These are phyloP conservation scores for Colletotrichum tofieldiae DNA, from an alignment of 2,329 filamentous ascomycete species.

Conservation along the genomic window DNA sequence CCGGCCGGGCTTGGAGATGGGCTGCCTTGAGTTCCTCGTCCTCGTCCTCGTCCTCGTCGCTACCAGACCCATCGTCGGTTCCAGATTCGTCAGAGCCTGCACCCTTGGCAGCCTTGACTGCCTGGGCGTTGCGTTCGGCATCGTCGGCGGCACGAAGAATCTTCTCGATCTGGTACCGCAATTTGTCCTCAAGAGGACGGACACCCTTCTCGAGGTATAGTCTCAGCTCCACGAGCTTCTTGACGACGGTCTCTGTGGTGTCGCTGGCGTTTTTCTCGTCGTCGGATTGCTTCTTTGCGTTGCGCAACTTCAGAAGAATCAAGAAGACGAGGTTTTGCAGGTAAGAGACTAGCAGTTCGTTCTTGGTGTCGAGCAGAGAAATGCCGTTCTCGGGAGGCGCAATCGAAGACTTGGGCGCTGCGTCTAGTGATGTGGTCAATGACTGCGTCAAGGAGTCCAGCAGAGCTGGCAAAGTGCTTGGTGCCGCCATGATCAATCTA, in stretches of 20 bases:
- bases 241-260: conserved; percentile 78
- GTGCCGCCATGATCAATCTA: conserved; percentile 60
- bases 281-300: conserved; percentile 54
- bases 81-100: conserved; percentile 52
- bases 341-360: conserved; percentile 96
- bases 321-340: conserved; percentile 94
- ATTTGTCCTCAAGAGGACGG: conserved; percentile 87
- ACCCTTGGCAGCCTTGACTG: conserved; percentile 53
- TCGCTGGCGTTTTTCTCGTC: conserved; percentile 54
- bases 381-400: conserved; percentile 88
- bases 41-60: conserved; percentile 53
- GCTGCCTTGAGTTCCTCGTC: conserved; percentile 44
- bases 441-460: conserved; percentile 72
- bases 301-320: conserved; percentile 84
- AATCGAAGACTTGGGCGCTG: conserved; percentile 76
- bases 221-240: conserved; percentile 92
- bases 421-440: conserved; percentile 75
- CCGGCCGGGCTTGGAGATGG: conserved; percentile 48
- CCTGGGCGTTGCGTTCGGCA: conserved; percentile 65
- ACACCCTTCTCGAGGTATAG: conserved; percentile 95
- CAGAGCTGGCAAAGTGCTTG: conserved; percentile 64
- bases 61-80: conserved; percentile 53
- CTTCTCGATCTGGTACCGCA: conserved; percentile 97
- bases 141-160: conserved; percentile 91
- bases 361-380: conserved; percentile 95